Evolutionary conservation across 2,329 filamentous ascomycete species (phyloP), one percentile per base, ranked within the genome.

Genomic region (Aureobasidium melanogenum): DNA sequence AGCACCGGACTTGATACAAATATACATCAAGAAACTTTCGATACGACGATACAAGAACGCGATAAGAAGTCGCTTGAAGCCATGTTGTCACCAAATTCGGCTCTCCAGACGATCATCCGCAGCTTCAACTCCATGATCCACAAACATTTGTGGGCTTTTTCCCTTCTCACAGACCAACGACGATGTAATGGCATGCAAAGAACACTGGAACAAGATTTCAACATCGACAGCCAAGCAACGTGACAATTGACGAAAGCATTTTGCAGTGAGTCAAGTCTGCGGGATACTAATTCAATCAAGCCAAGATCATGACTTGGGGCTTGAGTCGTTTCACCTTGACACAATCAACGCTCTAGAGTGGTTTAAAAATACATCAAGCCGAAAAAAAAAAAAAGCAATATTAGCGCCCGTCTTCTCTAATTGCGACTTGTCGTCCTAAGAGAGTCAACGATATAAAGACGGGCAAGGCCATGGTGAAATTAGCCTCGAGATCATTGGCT

Each of bases 41-140:
- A 28, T 22, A 32, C 47, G 9, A 34, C 28, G 30, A n/a, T 5
- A 5, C 28, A 5, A 30, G 28, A 30, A n/a, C n/a, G n/a, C n/a
- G 17, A 48, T 28, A 32, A 48, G 46, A 32, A 19, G 28, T 22
- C 28, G 26, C 19, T 7, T 34, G 28, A n/a, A 46, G 24, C 12
- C 17, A 46, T 14, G 17, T 15, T 24, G 15, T 54, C 50, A 28
- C 9, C 34, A 32, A 44, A 41, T 10, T 10, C 32, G 51, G 17
- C 52, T 56, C 38, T 56, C 51, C 52, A 43, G 52, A 22, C 17
- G 52, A 56, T 56, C 52, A 56, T 56, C 52, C 52, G 52, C 38
- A 44, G 38, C 52, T 15, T 15, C 52, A 44, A 43, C 38, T 56
- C 52, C 28, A 56, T 32, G 39, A 43, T 44, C 52, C 24, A 22